Conservation (phyloP, 257 asterid genomes). For the Solanum appendiculatum region DNA sequence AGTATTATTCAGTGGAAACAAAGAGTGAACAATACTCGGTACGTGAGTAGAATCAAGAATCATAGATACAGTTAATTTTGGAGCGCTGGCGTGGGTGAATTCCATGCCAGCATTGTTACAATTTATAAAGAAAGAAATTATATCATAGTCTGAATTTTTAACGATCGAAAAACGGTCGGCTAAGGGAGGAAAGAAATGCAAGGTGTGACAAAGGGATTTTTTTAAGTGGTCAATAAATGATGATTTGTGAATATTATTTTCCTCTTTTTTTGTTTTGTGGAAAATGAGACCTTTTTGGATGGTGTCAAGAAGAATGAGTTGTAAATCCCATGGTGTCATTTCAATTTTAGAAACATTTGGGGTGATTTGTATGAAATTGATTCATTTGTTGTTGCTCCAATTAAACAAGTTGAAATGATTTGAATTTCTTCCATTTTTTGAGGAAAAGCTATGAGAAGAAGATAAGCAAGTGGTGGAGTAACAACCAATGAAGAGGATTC, state of each 20-base stretch:
- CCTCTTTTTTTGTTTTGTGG: not conserved
- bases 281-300: constrained; percentile 10
- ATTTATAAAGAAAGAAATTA: not conserved
- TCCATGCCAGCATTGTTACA: not conserved
- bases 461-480: not conserved
- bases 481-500: not conserved
- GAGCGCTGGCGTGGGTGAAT: not conserved
- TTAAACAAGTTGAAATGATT: not conserved
- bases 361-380: not conserved
- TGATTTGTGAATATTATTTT: not conserved
- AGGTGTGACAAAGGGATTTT: constrained; percentile 5
- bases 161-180: constrained; percentile 27
- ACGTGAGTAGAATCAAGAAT: not conserved
- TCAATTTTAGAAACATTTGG: not conserved
- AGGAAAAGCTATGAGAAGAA: not conserved
- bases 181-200: constrained; percentile 39
- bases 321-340: constrained; percentile 17
- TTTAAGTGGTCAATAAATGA: not conserved
- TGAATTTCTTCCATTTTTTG: constrained; percentile 1
- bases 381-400: not conserved
- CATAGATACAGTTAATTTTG: not conserved
- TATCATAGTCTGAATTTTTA: not conserved
- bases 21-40: not conserved
- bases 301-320: not conserved
- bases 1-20: not conserved